A percentile compares a stretch with the other conserved stretches of the same genome.
Conservation (phyloP, 768 basidiomycete species). For the Cyclocybe cylindracea region DNA sequence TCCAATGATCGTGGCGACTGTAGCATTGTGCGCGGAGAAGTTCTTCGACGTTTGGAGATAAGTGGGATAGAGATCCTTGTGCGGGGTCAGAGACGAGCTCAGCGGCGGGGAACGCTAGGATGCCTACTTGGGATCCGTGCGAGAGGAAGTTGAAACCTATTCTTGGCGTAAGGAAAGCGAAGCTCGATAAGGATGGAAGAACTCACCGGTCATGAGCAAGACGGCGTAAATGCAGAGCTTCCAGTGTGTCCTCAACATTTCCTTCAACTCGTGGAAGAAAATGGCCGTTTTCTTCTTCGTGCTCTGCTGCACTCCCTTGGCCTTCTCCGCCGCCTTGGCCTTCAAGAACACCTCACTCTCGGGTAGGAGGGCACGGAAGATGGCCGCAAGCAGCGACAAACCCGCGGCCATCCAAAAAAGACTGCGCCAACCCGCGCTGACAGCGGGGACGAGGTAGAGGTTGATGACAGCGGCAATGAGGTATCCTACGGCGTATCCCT, state of each 20-base stretch:
- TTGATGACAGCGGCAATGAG: conserved; percentile 85
- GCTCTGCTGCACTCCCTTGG: conserved; percentile 49
- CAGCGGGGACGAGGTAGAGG: conserved; percentile 56
- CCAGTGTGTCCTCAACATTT: conserved; percentile 86
- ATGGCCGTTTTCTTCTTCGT: conserved; percentile 60
- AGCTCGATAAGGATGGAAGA: background rate
- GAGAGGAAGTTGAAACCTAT: conserved; percentile 77
- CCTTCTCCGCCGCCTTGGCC: conserved; percentile 57
- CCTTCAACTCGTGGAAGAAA: conserved; percentile 72
- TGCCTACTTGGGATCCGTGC: conserved; percentile 63
- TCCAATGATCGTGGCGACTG: conserved; percentile 80
- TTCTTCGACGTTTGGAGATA: conserved; percentile 67
- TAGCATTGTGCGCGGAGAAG: conserved; percentile 57
- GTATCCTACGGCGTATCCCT: conserved; percentile 87
- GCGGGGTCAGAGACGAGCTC: background rate
- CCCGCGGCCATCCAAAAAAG: conserved; percentile 83
- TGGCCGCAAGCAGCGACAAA: conserved; percentile 68
- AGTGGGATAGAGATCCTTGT: conserved; percentile 76
- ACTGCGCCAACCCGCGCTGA: conserved; percentile 59
- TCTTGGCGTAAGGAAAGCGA: background rate
- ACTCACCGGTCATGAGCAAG: conserved; percentile 70
- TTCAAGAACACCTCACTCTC: conserved; percentile 76
- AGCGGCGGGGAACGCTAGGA: background rate
- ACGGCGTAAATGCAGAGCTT: conserved; percentile 80
- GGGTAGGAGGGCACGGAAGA: conserved; percentile 65